Evolutionary conservation across 208 protist genomes (phyloP), one percentile per base, ranked within the genome.

Genomic region (Tetramitus jugosus): DNA sequence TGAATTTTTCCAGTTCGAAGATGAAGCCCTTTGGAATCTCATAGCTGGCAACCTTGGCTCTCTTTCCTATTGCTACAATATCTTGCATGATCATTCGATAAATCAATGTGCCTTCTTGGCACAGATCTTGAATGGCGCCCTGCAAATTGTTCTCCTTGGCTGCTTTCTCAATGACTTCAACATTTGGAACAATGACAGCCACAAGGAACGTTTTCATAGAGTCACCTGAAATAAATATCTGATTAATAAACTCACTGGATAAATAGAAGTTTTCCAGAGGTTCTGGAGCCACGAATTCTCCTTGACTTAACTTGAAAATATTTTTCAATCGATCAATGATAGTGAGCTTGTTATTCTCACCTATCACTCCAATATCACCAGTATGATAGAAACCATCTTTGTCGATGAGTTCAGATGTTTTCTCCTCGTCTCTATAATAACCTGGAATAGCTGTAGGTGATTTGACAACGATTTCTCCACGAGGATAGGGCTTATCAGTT

Each of bases 311-410:
- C 85, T 96, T 96, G 60, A 88, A 90, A 31, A 96, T 83, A 40
- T 91, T 90, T 87, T 96, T 96, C 31, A 90, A 87, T 69, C 92
- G 88, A 20, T 91, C 92, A 1, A 96, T 83, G 29, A 95, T 84
- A 64, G 84, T 81, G 3, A 94, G 0, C 1, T 81, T 86, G 74
- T 86, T 85, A 0, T 31, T 33, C n/a, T 31, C n/a, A 20, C 78
- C n/a, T 7, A 91, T 79, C 53, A 76, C 77, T 29, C 84, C 92
- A 29, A 94, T 88, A 76, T 95, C 92, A 40, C 92, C 92, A 1
- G 91, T 94, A 83, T 89, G 84, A 79, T 93, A 91, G 87, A 87
- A 95, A 17, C 90, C 90, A 2, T 95, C 89, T 1, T 76, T 62
- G 65, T 91, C 85, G 23, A 93, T 62, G 64, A 80, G 76, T 86